Base-by-base conservation (phyloP, 2,329 filamentous ascomycete genomes). In the Neonectria hederae region DNA sequence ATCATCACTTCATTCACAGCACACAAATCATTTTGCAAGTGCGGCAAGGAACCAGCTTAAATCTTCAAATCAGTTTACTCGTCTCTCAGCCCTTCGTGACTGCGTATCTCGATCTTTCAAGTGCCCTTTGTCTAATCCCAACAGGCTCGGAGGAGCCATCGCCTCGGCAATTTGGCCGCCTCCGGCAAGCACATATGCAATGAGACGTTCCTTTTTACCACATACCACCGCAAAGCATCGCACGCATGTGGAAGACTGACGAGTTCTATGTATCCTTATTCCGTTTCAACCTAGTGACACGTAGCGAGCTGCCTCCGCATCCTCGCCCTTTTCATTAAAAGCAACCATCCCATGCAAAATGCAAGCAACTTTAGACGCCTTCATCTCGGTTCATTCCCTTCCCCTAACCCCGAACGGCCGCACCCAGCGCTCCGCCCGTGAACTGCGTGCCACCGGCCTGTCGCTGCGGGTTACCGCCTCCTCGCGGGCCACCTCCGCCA, bases 341-440 rank as follows among this genome's bases (percentile, higher is more conserved):
- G 72, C 72, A 72, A 74, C 74, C 72, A 74, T 76, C 72, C 73
- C 74, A 76, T 76, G 74, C 74, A 75, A 75, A 74, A 74, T 75
- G 72, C 72, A 75, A 75, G 72, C 73, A 72, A 74, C 64, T 67
- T 59, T 71, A 74, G 73, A 75, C 73, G 73, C 73, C 73, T 59
- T 74, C 72, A 74, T 74, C 71, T 74, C 72, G 58, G 61, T 74
- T 74, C 69, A 69, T 74, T 70, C 67, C 62, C 55, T 71, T 58
- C 59, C 53, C 66, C 45, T 84, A 90, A 78, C 86, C 87, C 73
- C 88, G 83, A 67, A 90, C 87, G 58, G 87, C 88, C 71, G 87
- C 87, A 73, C 92, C 91, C 79, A 95, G 82, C 65, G 91, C 92
- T 79, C 92, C 92, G 67, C 92, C 92, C 14, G 92, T 94, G 81